Evolutionary conservation across 2,329 filamentous ascomycete species (phyloP), one percentile per base, ranked within the genome.

Genomic region (Stenocarpella maydis): DNA sequence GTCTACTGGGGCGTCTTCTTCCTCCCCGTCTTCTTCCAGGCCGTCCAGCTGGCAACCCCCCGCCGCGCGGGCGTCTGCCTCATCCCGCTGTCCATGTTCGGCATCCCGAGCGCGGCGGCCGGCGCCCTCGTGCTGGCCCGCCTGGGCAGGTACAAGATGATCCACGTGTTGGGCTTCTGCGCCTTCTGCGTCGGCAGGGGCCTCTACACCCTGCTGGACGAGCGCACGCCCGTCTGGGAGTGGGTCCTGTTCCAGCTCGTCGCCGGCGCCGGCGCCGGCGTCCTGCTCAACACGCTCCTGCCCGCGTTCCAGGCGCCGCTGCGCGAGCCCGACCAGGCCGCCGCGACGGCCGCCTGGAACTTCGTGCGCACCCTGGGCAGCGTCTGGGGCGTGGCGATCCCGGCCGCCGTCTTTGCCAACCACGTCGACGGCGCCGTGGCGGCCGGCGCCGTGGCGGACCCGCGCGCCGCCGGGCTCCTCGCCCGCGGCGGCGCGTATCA

Each of bases 341-440:
- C 76, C 2, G 77, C 82, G 0, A 80, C 80, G 0, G 79, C 77
- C 0, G 79, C 81, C 55, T 83, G 79, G 76, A 72, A 76, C 0
- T 87, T 86, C 69, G 76, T 83, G 69, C 78, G 84, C 9, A 78
- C 74, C 45, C 81, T 86, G 21, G 85, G 85, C 0, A 76, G 78
- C 12, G 79, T 82, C 4, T 81, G 85, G 74, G 84, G 84, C 12
- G 79, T 83, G 0, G 77, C 82, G 0, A 80, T 87, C 28, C 79
- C 82, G 0, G 78, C 78, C 1, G 77, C 80, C n/a, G n/a, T n/a
- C n/a, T n/a, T n/a, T n/a, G n/a, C n/a, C n/a, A n/a, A n/a, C n/a
- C n/a, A n/a, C n/a, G n/a, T n/a, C n/a, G n/a, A n/a, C n/a, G n/a
- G n/a, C n/a, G n/a, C n/a, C n/a, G n/a, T n/a, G n/a, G n/a, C n/a